Conservation (phyloP, 2,329 filamentous ascomycete species). For the Penicillium sumatraense region DNA sequence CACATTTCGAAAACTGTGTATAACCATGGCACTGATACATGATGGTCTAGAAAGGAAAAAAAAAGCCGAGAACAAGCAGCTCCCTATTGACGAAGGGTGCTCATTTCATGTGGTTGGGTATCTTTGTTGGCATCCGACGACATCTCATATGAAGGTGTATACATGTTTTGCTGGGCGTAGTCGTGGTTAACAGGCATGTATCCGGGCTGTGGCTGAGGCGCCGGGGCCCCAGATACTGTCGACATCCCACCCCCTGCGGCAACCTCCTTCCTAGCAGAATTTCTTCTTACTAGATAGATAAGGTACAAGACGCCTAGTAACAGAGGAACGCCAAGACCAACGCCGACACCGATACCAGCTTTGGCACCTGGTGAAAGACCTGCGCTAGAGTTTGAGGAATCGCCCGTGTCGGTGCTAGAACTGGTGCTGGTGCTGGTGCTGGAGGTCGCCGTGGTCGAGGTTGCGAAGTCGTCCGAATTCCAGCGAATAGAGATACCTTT, state of each 20-base stretch:
- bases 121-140: not conserved
- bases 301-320: not conserved
- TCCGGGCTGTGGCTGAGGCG: not conserved
- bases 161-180: not conserved
- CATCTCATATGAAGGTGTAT: not conserved
- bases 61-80: not conserved
- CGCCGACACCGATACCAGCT: not conserved
- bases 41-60: not conserved
- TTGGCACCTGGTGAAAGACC: not conserved
- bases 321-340: not conserved
- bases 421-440: not conserved
- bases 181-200: not conserved
- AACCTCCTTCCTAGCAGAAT: not conserved
- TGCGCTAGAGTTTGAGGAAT: not conserved
- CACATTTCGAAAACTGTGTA: not conserved
- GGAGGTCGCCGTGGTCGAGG: not conserved
- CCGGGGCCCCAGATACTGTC: not conserved
- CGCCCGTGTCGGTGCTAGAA: not conserved
- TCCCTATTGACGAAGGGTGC: not conserved
- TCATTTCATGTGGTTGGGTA: not conserved
- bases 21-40: not conserved
- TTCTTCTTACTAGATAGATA: not conserved
- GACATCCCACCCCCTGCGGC: not conserved
- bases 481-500: slow-evolving; percentile 13
- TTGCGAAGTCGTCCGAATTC: slow-evolving; percentile 6